Conservation (phyloP, 2,329 filamentous ascomycete species). For the Colletotrichum salicis region DNA sequence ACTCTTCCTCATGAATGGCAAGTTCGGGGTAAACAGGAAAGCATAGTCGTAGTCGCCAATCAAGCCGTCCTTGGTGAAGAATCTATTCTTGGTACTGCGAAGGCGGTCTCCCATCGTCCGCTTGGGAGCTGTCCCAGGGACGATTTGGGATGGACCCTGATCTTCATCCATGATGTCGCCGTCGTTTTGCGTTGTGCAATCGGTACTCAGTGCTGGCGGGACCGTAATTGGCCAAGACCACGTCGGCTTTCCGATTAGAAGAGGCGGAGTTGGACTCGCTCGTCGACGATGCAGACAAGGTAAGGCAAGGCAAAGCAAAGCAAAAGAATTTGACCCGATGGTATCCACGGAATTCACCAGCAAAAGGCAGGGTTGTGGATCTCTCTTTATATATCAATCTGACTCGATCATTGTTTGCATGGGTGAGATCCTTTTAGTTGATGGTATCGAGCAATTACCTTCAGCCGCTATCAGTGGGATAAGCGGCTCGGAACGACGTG, state of each 20-base stretch:
- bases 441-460: conserved; percentile 34
- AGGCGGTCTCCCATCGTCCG: conserved; percentile 46
- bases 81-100: conserved; percentile 50
- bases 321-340: neutral
- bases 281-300: neutral
- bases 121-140: conserved; percentile 49
- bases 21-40: conserved; percentile 83
- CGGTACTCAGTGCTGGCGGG: neutral
- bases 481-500: conserved; percentile 25
- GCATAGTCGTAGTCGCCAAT: conserved; percentile 90
- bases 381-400: conserved; percentile 9
- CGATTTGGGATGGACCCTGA: conserved; percentile 61
- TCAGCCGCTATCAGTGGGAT: conserved; percentile 31
- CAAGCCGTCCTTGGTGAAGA: conserved; percentile 75
- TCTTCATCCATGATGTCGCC: conserved; percentile 63
- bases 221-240: neutral
- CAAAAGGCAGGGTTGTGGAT: neutral
- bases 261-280: neutral
- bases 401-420: conserved; percentile 12
- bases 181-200: neutral
- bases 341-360: conserved; percentile 1
- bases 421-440: conserved; percentile 33
- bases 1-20: conserved; percentile 81
- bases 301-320: neutral
- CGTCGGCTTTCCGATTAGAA: neutral